Conservation (phyloP, 305 asterid genomes). For the Fraxinus velutina region DNA sequence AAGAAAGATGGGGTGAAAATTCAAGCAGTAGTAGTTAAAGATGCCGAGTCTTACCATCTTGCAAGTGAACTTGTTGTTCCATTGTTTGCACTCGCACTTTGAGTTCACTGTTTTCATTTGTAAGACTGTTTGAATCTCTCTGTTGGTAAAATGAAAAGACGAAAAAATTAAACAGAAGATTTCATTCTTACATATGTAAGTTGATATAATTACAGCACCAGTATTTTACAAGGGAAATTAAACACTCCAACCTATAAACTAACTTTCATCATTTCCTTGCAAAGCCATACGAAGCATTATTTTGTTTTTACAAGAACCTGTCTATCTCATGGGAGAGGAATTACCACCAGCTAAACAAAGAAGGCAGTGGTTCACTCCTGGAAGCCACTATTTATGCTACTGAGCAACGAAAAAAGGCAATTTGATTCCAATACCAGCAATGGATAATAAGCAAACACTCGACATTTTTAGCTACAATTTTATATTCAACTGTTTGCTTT, state of each 20-base stretch:
- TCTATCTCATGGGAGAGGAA: not conserved
- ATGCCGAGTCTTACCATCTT: slow-evolving; percentile 55
- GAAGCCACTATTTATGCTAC: not conserved
- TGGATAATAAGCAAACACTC: not conserved
- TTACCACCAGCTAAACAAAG: not conserved
- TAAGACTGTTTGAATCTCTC: slow-evolving; percentile 62
- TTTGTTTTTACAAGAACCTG: not conserved
- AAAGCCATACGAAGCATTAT: not conserved
- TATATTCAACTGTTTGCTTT: not conserved
- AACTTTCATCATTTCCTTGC: not conserved
- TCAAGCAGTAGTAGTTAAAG: not conserved
- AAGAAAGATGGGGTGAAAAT: not conserved
- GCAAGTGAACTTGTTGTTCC: slow-evolving; percentile 67
- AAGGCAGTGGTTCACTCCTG: not conserved
- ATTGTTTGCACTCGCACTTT: slow-evolving; percentile 57
- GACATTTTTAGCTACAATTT: not conserved
- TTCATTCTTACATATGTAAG: not conserved
- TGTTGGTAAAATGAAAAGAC: slow-evolving; percentile 24
- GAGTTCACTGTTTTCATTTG: slow-evolving; percentile 59
- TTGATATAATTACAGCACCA: not conserved
- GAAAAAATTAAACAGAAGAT: slow-evolving; percentile 11
- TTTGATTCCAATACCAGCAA: not conserved
- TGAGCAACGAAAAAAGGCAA: not conserved
- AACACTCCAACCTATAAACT: not conserved
- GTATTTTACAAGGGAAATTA: not conserved